Base-by-base conservation (phyloP, 176 grass and related monocot genomes). In the Hsuehochloa calcarea region DNA sequence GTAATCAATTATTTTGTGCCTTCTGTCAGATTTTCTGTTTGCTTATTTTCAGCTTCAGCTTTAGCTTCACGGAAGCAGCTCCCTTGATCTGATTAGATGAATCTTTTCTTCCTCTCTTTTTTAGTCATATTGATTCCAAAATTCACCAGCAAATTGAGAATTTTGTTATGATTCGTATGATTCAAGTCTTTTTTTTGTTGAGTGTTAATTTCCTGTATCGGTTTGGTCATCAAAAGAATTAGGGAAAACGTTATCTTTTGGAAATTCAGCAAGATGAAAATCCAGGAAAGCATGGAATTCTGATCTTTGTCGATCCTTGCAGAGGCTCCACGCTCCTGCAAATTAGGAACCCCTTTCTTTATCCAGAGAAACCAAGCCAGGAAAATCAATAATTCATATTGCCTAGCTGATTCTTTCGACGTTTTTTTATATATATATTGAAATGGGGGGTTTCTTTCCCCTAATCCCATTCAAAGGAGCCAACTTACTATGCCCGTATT, bases 181-280 rank as follows among this genome's bases (percentile, higher is more conserved):
- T 67, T 27, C 17, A 34, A 34, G 31, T 34, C 31, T 34, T 51
- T 40, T 17, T 14, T 29, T 40, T 69, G 14, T 35, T 43, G 22
- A 15, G 69, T 54, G 81, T 4, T 34, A 7, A 34, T 82, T 60
- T 35, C 16, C 34, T 71, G 37, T 40, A 20, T 1, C 26, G 15
- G 51, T 40, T 40, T 61, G 70, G 61, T 77, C 80, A 40, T 47
- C 8, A 15, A 55, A 7, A 81, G 39, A 41, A 59, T 58, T 76
- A 19, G 40, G 40, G 43, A 15, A 71, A 23, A 6, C 31, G 31
- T 43, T 47, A 67, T 75, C 19, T 29, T 80, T 63, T 40, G 68
- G 68, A 19, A 73, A 80, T 72, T 62, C 65, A 58, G n/a, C 37
- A 19, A 74, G 45, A 38, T 34, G 11, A 76, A 58, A 87, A 47